These are phyloP conservation scores for Albugo laibachii DNA, from an alignment of 352 stramenopile genomes.

Conservation along the genomic window DNA sequence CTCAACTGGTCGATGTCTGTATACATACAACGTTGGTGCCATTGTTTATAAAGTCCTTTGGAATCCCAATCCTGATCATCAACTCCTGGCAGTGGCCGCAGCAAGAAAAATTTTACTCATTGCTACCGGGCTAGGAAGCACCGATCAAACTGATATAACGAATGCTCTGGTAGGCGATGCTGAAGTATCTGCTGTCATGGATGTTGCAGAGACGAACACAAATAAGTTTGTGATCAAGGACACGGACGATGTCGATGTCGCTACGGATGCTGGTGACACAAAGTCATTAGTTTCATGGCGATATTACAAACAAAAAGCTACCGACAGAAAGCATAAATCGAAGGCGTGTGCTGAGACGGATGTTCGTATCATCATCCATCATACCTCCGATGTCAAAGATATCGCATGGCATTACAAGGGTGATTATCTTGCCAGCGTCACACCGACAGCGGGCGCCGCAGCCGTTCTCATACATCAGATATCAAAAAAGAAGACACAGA, in stretches of 20 bases:
- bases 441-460: constrained; percentile 68
- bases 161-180: constrained; percentile 85
- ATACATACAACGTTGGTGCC: constrained; percentile 81
- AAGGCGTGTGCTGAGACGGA: constrained; percentile 60
- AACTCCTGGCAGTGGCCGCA: constrained; percentile 86
- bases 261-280: constrained; percentile 54
- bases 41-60: constrained; percentile 88
- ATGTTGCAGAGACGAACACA: constrained; percentile 21
- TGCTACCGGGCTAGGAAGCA: constrained; percentile 85
- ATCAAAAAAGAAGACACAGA: constrained; percentile 92
- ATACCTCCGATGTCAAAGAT: constrained; percentile 81
- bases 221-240: constrained; percentile 26
- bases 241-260: constrained; percentile 54
- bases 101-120: constrained; percentile 85
- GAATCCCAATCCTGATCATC: constrained; percentile 93
- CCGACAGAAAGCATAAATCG: constrained; percentile 25
- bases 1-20: constrained; percentile 82
- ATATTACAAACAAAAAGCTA: constrained; percentile 62
- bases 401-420: constrained; percentile 97
- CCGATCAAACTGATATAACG: constrained; percentile 86
- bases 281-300: constrained; percentile 84
- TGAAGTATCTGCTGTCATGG: constrained; percentile 35
- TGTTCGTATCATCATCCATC: constrained; percentile 71
- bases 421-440: constrained; percentile 95
- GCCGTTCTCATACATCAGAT: constrained; percentile 97